A percentile compares a stretch with the other conserved stretches of the same genome.
phyloP scores from a whole-genome alignment of 176 grass and related monocot genomes.

The Rhynchospora tenuis region DNA sequence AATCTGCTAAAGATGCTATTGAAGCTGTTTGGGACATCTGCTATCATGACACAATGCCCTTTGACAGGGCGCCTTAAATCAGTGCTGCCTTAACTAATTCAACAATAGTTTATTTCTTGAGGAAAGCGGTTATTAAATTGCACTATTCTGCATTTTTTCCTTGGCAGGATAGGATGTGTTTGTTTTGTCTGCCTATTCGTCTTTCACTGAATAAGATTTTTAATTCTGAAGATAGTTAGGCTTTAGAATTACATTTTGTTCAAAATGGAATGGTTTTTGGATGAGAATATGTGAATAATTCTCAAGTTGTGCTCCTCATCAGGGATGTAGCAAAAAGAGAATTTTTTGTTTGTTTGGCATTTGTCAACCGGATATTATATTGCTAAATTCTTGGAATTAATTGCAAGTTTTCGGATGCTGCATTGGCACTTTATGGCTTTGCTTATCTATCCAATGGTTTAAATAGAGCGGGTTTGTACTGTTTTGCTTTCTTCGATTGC shows the following conservation, averaged over 20 bases:
- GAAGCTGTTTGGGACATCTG: constrained; percentile 88
- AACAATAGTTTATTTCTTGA: background rate
- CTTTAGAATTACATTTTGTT: background rate
- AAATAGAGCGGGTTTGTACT: background rate
- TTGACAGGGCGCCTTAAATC: constrained; percentile 69
- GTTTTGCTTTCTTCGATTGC: background rate
- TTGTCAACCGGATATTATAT: background rate
- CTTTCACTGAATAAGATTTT: background rate
- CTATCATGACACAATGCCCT: constrained; percentile 74
- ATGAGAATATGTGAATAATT: background rate
- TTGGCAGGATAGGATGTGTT: background rate
- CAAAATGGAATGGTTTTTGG: background rate
- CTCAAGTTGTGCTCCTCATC: background rate
- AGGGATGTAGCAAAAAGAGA: background rate
- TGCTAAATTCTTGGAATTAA: background rate
- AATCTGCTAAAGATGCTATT: constrained; percentile 78
- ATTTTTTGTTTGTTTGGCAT: background rate
- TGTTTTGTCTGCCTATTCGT: background rate
- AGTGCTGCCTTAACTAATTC: background rate
- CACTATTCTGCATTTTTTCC: background rate
- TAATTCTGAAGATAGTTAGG: background rate
- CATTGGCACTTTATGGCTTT: background rate
- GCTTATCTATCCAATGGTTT: background rate
- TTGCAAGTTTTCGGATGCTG: background rate
- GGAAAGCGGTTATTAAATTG: background rate